Conservation (phyloP, 2,329 filamentous ascomycete species). For the Fusarium sarcochroum region DNA sequence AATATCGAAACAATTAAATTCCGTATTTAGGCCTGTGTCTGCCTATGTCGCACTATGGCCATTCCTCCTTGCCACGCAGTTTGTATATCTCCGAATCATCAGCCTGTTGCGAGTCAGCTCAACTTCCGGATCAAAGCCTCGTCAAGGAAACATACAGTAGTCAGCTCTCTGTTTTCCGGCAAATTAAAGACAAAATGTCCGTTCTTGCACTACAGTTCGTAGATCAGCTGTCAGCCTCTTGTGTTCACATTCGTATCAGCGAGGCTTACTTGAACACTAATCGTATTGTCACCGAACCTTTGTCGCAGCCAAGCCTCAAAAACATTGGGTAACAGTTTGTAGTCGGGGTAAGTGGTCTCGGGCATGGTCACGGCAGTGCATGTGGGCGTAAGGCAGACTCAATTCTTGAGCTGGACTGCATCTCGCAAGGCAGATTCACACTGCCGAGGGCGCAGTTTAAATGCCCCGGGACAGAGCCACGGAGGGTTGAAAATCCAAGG, state of each 20-base stretch:
- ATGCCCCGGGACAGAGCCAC: background rate
- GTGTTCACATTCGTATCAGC: background rate
- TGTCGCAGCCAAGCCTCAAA: background rate
- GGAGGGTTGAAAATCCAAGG: no score
- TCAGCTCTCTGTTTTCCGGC: background rate
- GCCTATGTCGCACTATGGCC: background rate
- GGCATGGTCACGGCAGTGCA: background rate
- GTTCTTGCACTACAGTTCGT: background rate
- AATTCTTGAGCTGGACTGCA: background rate
- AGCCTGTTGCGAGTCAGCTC: background rate
- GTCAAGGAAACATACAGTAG: background rate
- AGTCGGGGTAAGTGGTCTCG: background rate
- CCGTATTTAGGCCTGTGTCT: background rate
- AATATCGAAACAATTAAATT: background rate
- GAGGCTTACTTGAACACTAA: background rate
- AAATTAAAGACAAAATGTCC: background rate
- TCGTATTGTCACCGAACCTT: background rate
- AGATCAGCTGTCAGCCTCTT: background rate
- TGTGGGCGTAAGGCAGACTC: slow-evolving; percentile 2
- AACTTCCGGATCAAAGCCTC: background rate
- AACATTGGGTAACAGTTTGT: background rate
- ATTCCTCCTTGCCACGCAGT: background rate
- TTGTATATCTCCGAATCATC: background rate
- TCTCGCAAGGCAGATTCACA: background rate
- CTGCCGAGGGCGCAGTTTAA: background rate